Evolutionary conservation across 306 rosid genomes (phyloP).

Genomic region (Cyamopsis tetragonoloba): DNA sequence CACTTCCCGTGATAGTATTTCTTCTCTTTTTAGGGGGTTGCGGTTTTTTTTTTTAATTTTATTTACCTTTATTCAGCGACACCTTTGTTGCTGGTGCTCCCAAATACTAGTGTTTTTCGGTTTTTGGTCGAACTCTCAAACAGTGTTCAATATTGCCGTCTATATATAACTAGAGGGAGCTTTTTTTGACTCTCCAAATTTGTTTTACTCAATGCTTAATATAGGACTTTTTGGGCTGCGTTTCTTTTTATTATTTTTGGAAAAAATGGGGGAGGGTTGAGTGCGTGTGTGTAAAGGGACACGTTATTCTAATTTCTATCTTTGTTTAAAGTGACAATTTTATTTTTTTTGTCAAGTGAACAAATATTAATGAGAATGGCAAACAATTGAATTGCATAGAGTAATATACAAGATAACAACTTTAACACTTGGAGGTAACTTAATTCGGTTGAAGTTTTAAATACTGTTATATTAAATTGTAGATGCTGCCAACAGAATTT

Average conservation of each 20-base stretch:
- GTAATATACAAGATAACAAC: background rate
- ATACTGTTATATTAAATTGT: background rate
- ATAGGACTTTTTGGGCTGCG: background rate
- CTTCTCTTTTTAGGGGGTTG: conserved; percentile 35
- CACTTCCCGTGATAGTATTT: conserved; percentile 49
- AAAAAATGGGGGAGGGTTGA: background rate
- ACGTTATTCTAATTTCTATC: conserved; percentile 5
- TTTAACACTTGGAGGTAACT: background rate
- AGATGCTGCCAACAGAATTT: background rate
- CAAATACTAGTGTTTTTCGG: no score
- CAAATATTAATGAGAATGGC: conserved; percentile 7
- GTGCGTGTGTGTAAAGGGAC: background rate
- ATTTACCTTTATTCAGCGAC: conserved; percentile 4
- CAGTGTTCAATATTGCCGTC: background rate
- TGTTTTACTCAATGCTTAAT: background rate
- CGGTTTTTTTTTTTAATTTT: conserved; percentile 35
- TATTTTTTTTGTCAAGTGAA: background rate
- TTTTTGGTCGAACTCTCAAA: no score
- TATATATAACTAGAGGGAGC: background rate
- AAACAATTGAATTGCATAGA: conserved; percentile 1
- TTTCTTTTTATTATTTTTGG: background rate
- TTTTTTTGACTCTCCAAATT: conserved; percentile 17
- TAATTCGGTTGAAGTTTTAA: background rate
- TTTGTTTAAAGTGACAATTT: conserved; percentile 10
- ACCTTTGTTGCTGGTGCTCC: conserved; percentile 31